Conservation (phyloP, 805 yeast species). For the Candida silvatica region DNA sequence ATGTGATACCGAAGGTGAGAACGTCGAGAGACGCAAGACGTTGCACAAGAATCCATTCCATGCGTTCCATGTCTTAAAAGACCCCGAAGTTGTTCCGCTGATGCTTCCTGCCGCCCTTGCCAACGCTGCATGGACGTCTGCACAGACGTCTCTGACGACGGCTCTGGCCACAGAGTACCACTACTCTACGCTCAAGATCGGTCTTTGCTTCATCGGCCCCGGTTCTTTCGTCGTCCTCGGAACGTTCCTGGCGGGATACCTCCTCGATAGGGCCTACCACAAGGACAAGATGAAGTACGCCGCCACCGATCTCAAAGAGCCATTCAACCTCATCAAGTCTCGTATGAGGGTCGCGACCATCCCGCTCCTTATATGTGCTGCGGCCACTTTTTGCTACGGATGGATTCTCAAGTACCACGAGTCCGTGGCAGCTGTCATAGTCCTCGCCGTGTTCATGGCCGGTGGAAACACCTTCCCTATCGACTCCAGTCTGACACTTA, state of each 20-base stretch:
- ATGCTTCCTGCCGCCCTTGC: conserved; percentile 43
- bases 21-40: conserved; percentile 21
- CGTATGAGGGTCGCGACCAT: no score
- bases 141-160: conserved; percentile 57
- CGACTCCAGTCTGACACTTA: conserved; percentile 51
- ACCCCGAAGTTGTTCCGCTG: conserved; percentile 11
- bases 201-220: conserved; percentile 65
- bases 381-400: conserved; percentile 42
- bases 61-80: conserved; percentile 6
- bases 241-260: conserved; percentile 47
- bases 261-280: conserved; percentile 44
- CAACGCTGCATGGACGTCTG: conserved; percentile 63
- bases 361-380: conserved; percentile 25
- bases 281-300: conserved; percentile 17
- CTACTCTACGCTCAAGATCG: conserved; percentile 48
- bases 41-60: conserved; percentile 12
- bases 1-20: conserved; percentile 19
- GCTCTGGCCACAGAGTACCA: conserved; percentile 40
- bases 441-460: conserved; percentile 50
- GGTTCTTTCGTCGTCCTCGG: conserved; percentile 63
- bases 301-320: no score
- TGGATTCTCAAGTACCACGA: conserved; percentile 56
- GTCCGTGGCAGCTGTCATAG: conserved; percentile 47
- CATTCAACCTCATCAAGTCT: conserved; percentile 47
- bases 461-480: conserved; percentile 48